Percentiles rank a stretch among this genome's conserved stretches.
Evolutionary conservation across 257 asterid species (phyloP).

Genomic region (Linaria vulgaris): DNA sequence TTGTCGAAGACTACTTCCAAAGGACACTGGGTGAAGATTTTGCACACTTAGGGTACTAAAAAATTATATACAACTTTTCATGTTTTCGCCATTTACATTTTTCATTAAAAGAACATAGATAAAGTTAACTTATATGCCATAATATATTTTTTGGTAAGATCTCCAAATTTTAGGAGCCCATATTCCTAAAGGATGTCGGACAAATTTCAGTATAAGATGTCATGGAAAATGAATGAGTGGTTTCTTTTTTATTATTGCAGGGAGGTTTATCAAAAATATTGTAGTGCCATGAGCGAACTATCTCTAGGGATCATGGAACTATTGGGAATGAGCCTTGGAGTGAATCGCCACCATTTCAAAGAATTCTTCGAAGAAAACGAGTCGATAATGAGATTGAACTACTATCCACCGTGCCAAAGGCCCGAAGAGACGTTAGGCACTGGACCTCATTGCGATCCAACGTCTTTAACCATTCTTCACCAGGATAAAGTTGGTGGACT

Average conservation of each 20-base stretch:
- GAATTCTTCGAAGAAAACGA: conserved; percentile 69
- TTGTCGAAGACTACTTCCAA: conserved; percentile 59
- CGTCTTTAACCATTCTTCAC: conserved; percentile 92
- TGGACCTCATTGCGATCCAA: conserved; percentile 96
- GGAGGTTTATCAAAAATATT: conserved; percentile 65
- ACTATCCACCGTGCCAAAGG: conserved; percentile 81
- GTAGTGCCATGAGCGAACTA: conserved; percentile 65
- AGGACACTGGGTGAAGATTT: conserved; percentile 53
- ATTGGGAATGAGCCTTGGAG: conserved; percentile 76
- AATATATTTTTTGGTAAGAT: too few relatives aligned
- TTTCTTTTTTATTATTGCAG: conserved; percentile 35
- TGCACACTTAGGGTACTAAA: conserved; percentile 52
- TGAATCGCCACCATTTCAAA: conserved; percentile 38
- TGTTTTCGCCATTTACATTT: too few relatives aligned
- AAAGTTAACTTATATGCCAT: too few relatives aligned
- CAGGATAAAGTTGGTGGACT: conserved; percentile 87
- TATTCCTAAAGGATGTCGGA: too few relatives aligned
- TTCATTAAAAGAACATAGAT: too few relatives aligned
- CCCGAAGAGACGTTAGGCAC: conserved; percentile 82
- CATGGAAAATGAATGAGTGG: too few relatives aligned
- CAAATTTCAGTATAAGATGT: too few relatives aligned
- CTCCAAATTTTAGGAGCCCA: too few relatives aligned
- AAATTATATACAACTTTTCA: too few relatives aligned
- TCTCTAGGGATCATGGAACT: conserved; percentile 89
- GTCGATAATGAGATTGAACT: conserved; percentile 84